Percentiles rank a stretch among this genome's conserved stretches.
Evolutionary conservation across 78 protist species (phyloP).

Genomic region (Cavenderia fasciculata): DNA sequence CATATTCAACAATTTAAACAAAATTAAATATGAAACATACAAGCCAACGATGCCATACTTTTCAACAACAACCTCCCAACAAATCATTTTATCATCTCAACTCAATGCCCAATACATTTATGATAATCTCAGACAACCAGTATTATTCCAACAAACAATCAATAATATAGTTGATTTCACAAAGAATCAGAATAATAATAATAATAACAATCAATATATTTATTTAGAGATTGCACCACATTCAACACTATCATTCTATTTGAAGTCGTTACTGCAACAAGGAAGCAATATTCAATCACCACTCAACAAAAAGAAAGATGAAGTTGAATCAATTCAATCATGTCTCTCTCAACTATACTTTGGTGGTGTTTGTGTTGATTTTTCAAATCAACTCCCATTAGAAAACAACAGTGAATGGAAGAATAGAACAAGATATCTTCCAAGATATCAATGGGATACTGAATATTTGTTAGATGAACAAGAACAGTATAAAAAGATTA

Average conservation of each 20-base stretch:
- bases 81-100: neutral
- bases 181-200: neutral
- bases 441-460: slow-evolving; percentile 23
- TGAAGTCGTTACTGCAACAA: neutral
- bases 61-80: slow-evolving; percentile 12
- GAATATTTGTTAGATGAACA: neutral
- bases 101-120: neutral
- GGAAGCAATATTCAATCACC: neutral
- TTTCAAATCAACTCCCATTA: neutral
- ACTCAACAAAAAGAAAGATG: slow-evolving; percentile 8
- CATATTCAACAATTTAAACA: neutral
- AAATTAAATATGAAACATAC: neutral
- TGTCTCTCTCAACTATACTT: neutral
- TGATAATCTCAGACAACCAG: neutral
- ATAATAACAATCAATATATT: neutral
- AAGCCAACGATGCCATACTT: slow-evolving; percentile 13
- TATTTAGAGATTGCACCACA: neutral
- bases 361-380: neutral
- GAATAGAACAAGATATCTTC: neutral
- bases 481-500: neutral
- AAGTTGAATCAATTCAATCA: neutral
- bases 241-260: neutral
- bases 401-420: neutral
- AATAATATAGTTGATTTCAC: neutral
- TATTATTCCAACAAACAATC: neutral